Evolutionary conservation across 2,329 filamentous ascomycete genomes (phyloP).

Genomic region (Alternaria hordeiaustralica): DNA sequence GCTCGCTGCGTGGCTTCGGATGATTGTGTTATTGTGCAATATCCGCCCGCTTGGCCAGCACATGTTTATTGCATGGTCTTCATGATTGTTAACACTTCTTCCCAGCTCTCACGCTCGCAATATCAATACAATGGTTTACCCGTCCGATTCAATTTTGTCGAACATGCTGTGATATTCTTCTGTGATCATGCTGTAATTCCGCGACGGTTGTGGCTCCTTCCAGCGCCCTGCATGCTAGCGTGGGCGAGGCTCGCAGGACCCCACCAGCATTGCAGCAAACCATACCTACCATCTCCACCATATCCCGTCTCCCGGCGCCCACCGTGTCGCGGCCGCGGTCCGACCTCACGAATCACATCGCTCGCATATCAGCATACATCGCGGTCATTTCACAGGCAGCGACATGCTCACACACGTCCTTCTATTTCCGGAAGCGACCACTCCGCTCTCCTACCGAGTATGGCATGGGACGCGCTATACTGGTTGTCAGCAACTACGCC

Average conservation of each 20-base stretch:
- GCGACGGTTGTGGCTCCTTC: no score
- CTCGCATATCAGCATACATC: not conserved
- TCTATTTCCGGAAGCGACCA: not conserved
- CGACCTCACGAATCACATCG: not conserved
- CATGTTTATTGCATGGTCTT: not conserved
- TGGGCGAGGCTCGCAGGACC: no score
- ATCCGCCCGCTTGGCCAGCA: fast-evolving
- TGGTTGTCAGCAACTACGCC: not conserved
- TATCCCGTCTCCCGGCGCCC: not conserved
- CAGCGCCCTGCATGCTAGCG: no score
- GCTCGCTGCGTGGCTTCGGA: not conserved
- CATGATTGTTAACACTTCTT: not conserved
- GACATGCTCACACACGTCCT: not conserved
- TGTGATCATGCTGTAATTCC: no score
- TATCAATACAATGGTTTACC: not conserved
- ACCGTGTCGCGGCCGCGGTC: not conserved
- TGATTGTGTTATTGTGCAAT: not conserved
- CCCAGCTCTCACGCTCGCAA: not conserved
- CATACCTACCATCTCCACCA: not conserved
- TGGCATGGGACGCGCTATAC: not conserved
- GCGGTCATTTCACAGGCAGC: not conserved
- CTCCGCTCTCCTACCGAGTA: not conserved
- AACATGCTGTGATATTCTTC: no score
- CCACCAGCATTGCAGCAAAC: no score
- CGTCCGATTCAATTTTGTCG: no score